Percentiles rank a stretch among this genome's conserved stretches.
These are phyloP conservation scores for Pterocarpus macrocarpus DNA, from an alignment of 306 rosid species.

Conservation along the genomic window DNA sequence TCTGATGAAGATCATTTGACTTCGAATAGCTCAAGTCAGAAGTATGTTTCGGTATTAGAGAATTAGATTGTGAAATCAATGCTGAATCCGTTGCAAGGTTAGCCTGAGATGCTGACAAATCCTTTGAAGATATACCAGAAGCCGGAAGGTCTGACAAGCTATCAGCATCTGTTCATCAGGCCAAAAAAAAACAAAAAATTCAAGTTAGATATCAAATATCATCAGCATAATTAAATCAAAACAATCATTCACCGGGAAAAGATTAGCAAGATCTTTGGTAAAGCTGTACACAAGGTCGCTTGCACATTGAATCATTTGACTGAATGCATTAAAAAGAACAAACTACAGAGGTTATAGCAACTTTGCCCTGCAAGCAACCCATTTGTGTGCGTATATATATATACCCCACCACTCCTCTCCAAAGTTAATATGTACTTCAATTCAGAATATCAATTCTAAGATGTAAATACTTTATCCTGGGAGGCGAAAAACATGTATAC, in stretches of 20 bases:
- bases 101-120: conserved; percentile 57
- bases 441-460: neutral
- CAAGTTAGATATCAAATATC: conserved; percentile 45
- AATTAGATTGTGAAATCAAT: conserved; percentile 61
- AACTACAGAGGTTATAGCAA: too few species aligned
- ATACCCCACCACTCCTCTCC: conserved; percentile 1
- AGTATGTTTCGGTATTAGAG: conserved; percentile 61
- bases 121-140: conserved; percentile 64
- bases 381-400: too few species aligned
- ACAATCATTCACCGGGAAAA: neutral
- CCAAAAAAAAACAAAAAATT: neutral
- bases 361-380: too few species aligned
- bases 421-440: neutral
- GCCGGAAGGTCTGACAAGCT: conserved; percentile 62
- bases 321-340: conserved; percentile 34
- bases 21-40: conserved; percentile 69
- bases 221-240: conserved; percentile 16
- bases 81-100: conserved; percentile 65
- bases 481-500: neutral
- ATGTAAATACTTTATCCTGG: conserved; percentile 4
- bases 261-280: conserved; percentile 14
- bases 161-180: conserved; percentile 63
- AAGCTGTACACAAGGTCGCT: conserved; percentile 14
- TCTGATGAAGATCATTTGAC: conserved; percentile 68
- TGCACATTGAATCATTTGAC: conserved; percentile 15